Conservation (phyloP, 306 rosid species). For the Sicyos baderoa region DNA sequence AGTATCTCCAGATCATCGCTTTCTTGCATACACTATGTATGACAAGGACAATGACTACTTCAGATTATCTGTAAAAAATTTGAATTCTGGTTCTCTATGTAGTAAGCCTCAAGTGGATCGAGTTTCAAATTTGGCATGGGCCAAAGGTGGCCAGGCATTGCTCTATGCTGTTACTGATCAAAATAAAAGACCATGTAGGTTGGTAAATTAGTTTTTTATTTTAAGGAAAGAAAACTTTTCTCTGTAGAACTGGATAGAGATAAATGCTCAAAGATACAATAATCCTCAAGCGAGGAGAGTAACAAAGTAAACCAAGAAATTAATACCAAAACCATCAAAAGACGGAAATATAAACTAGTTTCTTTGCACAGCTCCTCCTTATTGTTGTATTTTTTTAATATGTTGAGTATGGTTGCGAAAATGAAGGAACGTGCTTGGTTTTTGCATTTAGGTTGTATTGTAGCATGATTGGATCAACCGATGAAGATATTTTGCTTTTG, state of each 20-base stretch:
- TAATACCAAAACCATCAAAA: too few relatives aligned
- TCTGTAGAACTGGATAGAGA: too few relatives aligned
- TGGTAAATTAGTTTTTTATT: conserved; percentile 13
- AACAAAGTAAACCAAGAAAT: too few relatives aligned
- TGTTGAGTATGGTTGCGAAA: background rate
- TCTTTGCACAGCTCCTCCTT: background rate
- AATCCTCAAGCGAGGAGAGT: too few relatives aligned
- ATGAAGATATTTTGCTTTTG: conserved; percentile 67
- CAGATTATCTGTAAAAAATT: conserved; percentile 75
- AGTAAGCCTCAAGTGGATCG: conserved; percentile 76
- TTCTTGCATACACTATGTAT: conserved; percentile 87
- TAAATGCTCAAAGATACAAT: too few relatives aligned
- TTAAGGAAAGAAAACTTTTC: background rate
- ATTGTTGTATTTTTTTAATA: background rate
- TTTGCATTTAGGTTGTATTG: conserved; percentile 49
- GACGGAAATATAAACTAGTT: background rate
- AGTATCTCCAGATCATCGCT: conserved; percentile 73
- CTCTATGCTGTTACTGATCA: conserved; percentile 82
- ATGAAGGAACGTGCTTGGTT: conserved; percentile 2
- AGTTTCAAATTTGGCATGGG: conserved; percentile 86
- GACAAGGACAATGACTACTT: conserved; percentile 75
- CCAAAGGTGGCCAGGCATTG: conserved; percentile 74
- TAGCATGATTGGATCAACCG: conserved; percentile 82
- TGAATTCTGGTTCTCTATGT: conserved; percentile 82
- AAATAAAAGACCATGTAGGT: conserved; percentile 71